These are phyloP conservation scores for Coccinonectria pachysandricola DNA, from an alignment of 2,329 filamentous ascomycete species.

Conservation along the genomic window DNA sequence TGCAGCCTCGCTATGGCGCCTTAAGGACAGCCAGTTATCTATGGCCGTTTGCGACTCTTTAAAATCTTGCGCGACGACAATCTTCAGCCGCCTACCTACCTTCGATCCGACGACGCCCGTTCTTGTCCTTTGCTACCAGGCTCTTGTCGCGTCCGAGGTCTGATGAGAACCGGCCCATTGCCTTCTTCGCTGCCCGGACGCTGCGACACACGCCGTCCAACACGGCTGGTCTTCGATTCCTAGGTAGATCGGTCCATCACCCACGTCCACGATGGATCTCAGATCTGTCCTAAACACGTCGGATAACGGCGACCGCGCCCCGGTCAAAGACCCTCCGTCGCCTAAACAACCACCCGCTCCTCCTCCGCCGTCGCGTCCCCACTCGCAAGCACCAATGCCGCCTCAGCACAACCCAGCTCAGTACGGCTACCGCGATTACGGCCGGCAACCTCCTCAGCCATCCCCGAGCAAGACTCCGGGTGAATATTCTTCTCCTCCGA, in stretches of 20 bases:
- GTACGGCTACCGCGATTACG: constrained; percentile 42
- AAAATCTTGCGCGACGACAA: constrained; percentile 15
- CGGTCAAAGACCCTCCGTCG: constrained; percentile 22
- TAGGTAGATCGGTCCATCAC: constrained; percentile 1
- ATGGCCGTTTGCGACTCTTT: constrained; percentile 19
- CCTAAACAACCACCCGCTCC: constrained; percentile 23
- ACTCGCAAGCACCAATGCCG: constrained; percentile 34
- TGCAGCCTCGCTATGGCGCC: constrained; percentile 21
- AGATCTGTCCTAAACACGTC: constrained; percentile 44
- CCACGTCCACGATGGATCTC: constrained; percentile 36
- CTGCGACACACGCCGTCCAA: constrained; percentile 7
- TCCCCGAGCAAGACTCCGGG: constrained; percentile 37
- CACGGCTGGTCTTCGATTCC: constrained; percentile 9
- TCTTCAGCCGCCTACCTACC: constrained; percentile 1
- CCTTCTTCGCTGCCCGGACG: constrained; percentile 12
- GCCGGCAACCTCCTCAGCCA: constrained; percentile 35
- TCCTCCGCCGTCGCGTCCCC: constrained; percentile 13
- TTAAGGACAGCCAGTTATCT: constrained; percentile 18
- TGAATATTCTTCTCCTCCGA: constrained; percentile 31
- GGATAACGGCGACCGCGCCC: constrained; percentile 32
- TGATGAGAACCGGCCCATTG: constrained; percentile 10
- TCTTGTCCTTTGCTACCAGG: constrained; percentile 2
- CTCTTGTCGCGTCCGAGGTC: constrained; percentile 13
- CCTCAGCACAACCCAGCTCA: constrained; percentile 24
- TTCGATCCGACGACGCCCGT: constrained; percentile 1